phyloP scores from a whole-genome alignment of 177 flowering plant species.

The Vitis hybrid region DNA sequence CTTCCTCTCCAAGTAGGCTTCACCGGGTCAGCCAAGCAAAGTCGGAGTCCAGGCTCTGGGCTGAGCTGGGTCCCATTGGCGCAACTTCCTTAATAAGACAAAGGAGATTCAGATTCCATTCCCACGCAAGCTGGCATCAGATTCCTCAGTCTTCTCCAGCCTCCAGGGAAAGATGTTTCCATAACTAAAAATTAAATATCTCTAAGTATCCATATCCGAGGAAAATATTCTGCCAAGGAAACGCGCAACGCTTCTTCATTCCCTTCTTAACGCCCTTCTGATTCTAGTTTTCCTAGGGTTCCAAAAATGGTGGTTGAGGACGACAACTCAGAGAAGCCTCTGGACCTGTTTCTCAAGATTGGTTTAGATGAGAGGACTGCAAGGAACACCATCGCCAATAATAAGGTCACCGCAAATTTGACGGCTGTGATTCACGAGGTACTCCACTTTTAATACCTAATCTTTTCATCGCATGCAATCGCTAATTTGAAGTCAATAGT shows the following conservation, averaged over 20 bases:
- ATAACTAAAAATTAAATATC: too few relatives aligned
- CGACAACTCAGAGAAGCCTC: slow-evolving; percentile 22
- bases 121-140: too few relatives aligned
- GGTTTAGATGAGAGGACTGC: slow-evolving; percentile 82
- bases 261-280: background rate
- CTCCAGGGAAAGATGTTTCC: too few relatives aligned
- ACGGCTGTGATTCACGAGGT: slow-evolving; percentile 81
- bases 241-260: background rate
- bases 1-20: too few relatives aligned
- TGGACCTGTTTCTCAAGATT: slow-evolving; percentile 68
- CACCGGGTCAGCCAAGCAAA: too few relatives aligned
- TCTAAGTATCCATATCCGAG: too few relatives aligned
- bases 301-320: slow-evolving; percentile 27
- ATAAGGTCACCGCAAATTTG: slow-evolving; percentile 73
- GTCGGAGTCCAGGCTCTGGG: too few relatives aligned
- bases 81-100: too few relatives aligned
- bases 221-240: too few relatives aligned
- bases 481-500: background rate
- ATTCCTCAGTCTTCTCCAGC: too few relatives aligned
- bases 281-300: background rate
- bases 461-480: background rate
- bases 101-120: too few relatives aligned
- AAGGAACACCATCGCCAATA: slow-evolving; percentile 72
- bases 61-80: too few relatives aligned
- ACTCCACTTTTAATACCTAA: background rate